A percentile compares a stretch with the other conserved stretches of the same genome.
Conservation (phyloP, 2,329 filamentous ascomycete species). For the Annulohypoxylon truncatum region DNA sequence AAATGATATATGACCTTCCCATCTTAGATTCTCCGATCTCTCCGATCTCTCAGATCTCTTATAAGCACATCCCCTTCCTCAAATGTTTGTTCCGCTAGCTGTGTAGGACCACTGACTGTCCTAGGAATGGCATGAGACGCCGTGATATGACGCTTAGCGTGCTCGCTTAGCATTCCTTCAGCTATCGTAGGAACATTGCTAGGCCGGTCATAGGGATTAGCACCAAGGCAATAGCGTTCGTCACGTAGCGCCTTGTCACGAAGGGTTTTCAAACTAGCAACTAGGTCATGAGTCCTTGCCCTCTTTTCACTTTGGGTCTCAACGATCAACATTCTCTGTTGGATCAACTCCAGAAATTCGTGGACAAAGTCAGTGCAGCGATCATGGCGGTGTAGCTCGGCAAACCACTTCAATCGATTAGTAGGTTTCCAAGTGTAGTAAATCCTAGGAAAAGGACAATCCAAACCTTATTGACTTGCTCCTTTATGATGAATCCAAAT, state of each 20-base stretch:
- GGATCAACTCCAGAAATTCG: conserved; percentile 23
- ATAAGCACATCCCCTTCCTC: too few relatives aligned
- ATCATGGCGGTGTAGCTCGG: conserved; percentile 5
- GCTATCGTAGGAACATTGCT: too few relatives aligned
- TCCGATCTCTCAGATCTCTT: too few relatives aligned
- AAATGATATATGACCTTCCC: too few relatives aligned
- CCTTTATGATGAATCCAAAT: conserved; percentile 12
- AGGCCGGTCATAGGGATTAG: too few relatives aligned
- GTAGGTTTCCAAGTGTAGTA: too few relatives aligned
- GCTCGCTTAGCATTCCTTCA: too few relatives aligned
- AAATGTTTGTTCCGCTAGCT: conserved; percentile 1
- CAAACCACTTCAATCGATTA: conserved; percentile 21
- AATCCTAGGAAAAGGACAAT: too few relatives aligned
- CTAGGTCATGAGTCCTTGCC: conserved; percentile 12
- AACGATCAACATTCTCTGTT: conserved; percentile 17
- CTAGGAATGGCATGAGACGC: too few relatives aligned
- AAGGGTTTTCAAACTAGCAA: too few relatives aligned
- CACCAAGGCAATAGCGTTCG: conserved; percentile 2
- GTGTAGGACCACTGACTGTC: not conserved
- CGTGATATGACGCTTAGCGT: too few relatives aligned
- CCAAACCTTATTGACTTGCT: conserved; percentile 1
- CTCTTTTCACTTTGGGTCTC: not conserved
- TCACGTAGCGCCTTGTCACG: not conserved
- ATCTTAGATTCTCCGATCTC: too few relatives aligned
- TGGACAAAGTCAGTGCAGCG: conserved; percentile 18